Percentiles rank a stretch among this genome's conserved stretches.
phyloP scores from a whole-genome alignment of 2,329 filamentous ascomycete genomes.

The Penicillium capsulatum region DNA sequence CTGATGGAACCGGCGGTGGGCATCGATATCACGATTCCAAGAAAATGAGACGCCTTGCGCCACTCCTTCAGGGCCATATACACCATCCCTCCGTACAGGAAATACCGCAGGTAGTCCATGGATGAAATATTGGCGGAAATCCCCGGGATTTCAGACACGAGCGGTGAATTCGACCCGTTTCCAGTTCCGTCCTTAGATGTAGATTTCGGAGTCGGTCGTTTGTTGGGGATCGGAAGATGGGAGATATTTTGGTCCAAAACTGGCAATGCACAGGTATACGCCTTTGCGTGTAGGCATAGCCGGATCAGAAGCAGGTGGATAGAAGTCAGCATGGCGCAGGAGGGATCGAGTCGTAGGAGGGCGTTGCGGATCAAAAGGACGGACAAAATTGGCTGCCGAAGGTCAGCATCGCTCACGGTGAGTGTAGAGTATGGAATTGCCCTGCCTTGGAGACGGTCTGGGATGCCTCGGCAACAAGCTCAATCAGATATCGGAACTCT shows the following conservation, averaged over 20 bases:
- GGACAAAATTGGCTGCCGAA: conserved; percentile 36
- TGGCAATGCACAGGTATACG: conserved; percentile 38
- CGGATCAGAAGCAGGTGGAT: conserved; percentile 41
- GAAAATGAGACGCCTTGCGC: conserved; percentile 57
- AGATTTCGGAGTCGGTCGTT: conserved; percentile 23
- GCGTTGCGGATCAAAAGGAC: conserved; percentile 41
- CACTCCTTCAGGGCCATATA: conserved; percentile 61
- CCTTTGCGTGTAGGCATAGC: conserved; percentile 41
- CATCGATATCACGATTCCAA: conserved; percentile 63
- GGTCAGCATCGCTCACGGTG: conserved; percentile 8
- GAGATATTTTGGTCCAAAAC: conserved; percentile 42
- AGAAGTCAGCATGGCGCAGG: conserved; percentile 42
- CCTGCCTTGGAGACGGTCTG: conserved; percentile 35
- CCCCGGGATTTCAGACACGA: conserved; percentile 36
- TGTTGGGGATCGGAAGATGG: conserved; percentile 35
- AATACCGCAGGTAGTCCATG: conserved; percentile 58
- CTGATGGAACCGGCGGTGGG: conserved; percentile 63
- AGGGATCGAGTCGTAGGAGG: conserved; percentile 44
- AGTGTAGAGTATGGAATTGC: not conserved
- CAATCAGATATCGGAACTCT: conserved; percentile 39
- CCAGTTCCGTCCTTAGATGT: conserved; percentile 29
- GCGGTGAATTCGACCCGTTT: conserved; percentile 30
- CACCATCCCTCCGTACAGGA: conserved; percentile 60
- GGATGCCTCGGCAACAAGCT: conserved; percentile 31
- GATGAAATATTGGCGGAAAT: conserved; percentile 41